These are phyloP conservation scores for Calonectria naviculata DNA, from an alignment of 2,329 filamentous ascomycete genomes.

Conservation along the genomic window DNA sequence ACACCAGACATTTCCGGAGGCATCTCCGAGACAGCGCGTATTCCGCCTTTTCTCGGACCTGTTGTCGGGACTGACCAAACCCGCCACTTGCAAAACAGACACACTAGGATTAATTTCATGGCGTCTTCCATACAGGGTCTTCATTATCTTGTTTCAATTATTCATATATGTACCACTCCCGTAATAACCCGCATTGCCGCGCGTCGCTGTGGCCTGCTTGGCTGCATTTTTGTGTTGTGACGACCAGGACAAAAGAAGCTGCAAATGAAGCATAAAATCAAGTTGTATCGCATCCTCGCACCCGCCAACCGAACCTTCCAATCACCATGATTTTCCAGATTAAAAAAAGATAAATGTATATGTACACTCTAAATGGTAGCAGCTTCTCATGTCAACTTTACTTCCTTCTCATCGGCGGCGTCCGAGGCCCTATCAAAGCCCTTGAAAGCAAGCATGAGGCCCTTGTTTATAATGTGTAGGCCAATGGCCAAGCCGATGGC, in stretches of 20 bases:
- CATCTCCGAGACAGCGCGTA: too few species aligned
- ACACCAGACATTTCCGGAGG: too few species aligned
- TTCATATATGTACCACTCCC: not conserved
- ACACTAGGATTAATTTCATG: not conserved
- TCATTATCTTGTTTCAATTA: not conserved
- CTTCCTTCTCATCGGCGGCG: conserved; percentile 29
- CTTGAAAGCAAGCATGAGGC: conserved; percentile 24
- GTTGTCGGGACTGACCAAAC: too few species aligned
- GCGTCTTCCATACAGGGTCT: not conserved
- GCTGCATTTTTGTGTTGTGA: not conserved
- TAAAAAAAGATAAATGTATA: conserved; percentile 3
- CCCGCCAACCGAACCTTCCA: not conserved
- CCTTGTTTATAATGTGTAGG: conserved; percentile 17
- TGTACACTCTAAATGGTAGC: conserved; percentile 7
- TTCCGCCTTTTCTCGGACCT: too few species aligned
- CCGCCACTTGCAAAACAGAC: not conserved
- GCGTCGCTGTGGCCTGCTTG: not conserved
- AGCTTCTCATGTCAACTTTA: conserved; percentile 32
- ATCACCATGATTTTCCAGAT: not conserved
- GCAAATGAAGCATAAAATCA: not conserved
- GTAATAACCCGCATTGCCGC: not conserved
- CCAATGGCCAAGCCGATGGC: conserved; percentile 29
- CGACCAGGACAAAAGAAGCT: not conserved
- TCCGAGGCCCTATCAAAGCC: conserved; percentile 23
- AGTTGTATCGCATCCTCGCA: not conserved